phyloP scores from a whole-genome alignment of 1,284 basidiomycete genomes.

The Athelia sp. region DNA sequence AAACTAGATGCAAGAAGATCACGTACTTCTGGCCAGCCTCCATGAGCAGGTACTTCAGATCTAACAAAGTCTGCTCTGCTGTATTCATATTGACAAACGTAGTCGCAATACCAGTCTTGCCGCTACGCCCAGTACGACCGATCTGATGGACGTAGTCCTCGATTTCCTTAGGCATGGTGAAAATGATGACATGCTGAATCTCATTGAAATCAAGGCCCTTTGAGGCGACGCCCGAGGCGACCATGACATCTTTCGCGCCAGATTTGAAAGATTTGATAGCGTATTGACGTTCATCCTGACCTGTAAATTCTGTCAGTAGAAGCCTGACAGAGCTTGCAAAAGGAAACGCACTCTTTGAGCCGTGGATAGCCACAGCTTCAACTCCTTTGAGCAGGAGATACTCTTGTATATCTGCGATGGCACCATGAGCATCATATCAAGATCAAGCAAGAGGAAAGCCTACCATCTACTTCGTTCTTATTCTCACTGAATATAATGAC shows the following conservation, averaged over 20 bases:
- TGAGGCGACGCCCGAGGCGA: conserved; percentile 94
- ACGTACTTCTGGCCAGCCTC: conserved; percentile 95
- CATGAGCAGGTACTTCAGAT: conserved; percentile 95
- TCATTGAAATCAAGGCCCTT: conserved; percentile 99
- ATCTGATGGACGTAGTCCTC: conserved; percentile 99
- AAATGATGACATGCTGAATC: conserved; percentile 97
- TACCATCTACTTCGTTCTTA: conserved; percentile 99
- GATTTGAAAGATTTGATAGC: conserved; percentile 97
- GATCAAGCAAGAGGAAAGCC: conserved; percentile 1
- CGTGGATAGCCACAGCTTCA: conserved; percentile 98
- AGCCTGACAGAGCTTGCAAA: neutral
- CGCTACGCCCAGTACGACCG: conserved; percentile 94
- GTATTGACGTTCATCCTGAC: conserved; percentile 98
- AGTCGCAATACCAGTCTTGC: conserved; percentile 98
- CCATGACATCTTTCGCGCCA: conserved; percentile 98
- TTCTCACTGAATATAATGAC: conserved; percentile 99
- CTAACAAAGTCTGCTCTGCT: conserved; percentile 90
- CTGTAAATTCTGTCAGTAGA: conserved; percentile 33
- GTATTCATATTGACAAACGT: conserved; percentile 99
- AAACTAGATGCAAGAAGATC: neutral
- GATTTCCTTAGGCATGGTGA: conserved; percentile 99
- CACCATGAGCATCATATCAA: conserved; percentile 5
- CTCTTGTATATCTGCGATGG: conserved; percentile 86
- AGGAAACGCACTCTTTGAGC: conserved; percentile 77
- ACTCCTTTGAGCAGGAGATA: conserved; percentile 96